Conservation (phyloP, 106 monocot species). For the Allium sativum region DNA sequence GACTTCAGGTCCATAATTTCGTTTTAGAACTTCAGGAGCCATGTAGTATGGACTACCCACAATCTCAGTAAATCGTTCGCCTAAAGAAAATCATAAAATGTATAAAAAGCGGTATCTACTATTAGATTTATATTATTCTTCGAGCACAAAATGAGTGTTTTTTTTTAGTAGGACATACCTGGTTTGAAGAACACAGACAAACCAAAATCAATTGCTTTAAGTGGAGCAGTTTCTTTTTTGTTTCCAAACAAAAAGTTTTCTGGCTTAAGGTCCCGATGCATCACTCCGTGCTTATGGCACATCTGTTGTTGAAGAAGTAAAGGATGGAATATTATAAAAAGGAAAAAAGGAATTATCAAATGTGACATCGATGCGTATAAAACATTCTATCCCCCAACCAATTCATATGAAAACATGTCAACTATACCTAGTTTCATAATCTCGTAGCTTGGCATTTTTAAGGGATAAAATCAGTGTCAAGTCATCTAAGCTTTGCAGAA, state of each 20-base stretch:
- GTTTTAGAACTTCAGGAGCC: slow-evolving; percentile 54
- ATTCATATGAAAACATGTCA: not conserved
- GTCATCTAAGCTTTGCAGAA: too few relatives aligned
- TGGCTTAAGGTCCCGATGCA: slow-evolving; percentile 56
- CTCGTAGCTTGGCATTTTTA: too few relatives aligned
- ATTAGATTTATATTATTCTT: not conserved
- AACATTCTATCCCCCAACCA: not conserved
- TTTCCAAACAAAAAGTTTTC: slow-evolving; percentile 54
- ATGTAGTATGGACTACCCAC: slow-evolving; percentile 62
- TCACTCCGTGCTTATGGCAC: slow-evolving; percentile 48
- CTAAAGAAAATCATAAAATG: slow-evolving; percentile 3
- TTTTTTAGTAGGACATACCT: slow-evolving; percentile 11
- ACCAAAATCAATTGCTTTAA: slow-evolving; percentile 55
- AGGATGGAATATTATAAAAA: too few relatives aligned
- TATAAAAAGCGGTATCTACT: not conserved
- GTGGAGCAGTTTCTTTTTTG: slow-evolving; percentile 29
- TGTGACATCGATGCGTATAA: not conserved
- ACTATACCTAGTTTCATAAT: too few relatives aligned
- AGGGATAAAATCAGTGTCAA: too few relatives aligned
- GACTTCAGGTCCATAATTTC: slow-evolving; percentile 55
- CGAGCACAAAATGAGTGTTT: not conserved
- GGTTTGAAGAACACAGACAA: slow-evolving; percentile 39
- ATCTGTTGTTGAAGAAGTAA: slow-evolving; percentile 9
- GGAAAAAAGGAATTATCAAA: too few relatives aligned
- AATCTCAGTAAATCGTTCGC: slow-evolving; percentile 41